These are phyloP conservation scores for Arthromyces matolae DNA, from an alignment of 768 basidiomycete species.

Conservation along the genomic window DNA sequence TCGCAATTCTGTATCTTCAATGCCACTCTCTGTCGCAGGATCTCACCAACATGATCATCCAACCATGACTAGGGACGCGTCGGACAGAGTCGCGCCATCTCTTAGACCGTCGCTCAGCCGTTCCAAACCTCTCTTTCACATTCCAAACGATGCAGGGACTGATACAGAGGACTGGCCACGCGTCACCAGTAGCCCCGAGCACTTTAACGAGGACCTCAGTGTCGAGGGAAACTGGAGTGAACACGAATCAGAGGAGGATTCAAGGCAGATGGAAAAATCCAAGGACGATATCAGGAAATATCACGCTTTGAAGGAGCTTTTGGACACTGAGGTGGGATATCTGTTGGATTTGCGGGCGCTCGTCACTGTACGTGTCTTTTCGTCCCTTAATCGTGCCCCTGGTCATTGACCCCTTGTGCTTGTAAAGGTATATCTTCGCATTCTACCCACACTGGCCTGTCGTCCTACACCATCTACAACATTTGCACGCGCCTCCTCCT, in stretches of 20 bases:
- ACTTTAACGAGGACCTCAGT: slow-evolving; percentile 18
- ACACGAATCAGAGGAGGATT: slow-evolving; percentile 26
- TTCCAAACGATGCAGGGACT: slow-evolving; percentile 25
- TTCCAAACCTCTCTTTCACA: slow-evolving; percentile 31
- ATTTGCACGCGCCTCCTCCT: slow-evolving; percentile 38
- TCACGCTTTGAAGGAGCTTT: slow-evolving; percentile 81
- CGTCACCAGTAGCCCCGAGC: slow-evolving; percentile 14
- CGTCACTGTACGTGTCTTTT: slow-evolving; percentile 53
- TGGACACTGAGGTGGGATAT: slow-evolving; percentile 83
- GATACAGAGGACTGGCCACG: slow-evolving; percentile 26
- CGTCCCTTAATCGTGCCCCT: neutral
- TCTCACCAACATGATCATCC: slow-evolving; percentile 10
- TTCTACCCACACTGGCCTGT: slow-evolving; percentile 46
- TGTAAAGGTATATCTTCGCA: slow-evolving; percentile 61
- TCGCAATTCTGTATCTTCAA: slow-evolving; percentile 39
- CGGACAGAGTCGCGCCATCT: neutral
- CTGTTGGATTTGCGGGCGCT: slow-evolving; percentile 73
- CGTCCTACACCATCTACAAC: slow-evolving; percentile 36
- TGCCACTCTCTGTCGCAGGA: slow-evolving; percentile 22
- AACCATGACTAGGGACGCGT: no score
- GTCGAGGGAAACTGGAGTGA: slow-evolving; percentile 26
- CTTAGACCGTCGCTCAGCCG: slow-evolving; percentile 8
- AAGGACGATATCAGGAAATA: slow-evolving; percentile 52
- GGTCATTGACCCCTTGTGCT: neutral
- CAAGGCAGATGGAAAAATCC: slow-evolving; percentile 27